phyloP scores from a whole-genome alignment of 2,329 filamentous ascomycete genomes.

The Monosporascus cannonballus region DNA sequence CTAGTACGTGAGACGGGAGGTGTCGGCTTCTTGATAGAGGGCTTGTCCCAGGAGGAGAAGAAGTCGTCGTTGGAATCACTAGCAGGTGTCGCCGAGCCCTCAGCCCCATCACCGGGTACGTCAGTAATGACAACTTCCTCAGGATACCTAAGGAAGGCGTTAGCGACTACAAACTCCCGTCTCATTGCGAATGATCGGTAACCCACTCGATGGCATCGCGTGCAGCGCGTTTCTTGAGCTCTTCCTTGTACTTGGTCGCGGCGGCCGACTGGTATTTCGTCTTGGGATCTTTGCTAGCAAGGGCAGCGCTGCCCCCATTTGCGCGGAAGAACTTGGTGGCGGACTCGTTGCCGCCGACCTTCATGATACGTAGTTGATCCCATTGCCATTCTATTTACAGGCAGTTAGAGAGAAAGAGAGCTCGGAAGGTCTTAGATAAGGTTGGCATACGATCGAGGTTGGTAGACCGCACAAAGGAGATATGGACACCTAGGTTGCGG shows the following conservation, averaged over 20 bases:
- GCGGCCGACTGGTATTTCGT: conserved; percentile 92
- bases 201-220: conserved; percentile 78
- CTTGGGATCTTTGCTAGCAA: conserved; percentile 94
- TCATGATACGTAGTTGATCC: conserved; percentile 96
- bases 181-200: conserved; percentile 6
- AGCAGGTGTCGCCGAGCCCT: conserved; percentile 69
- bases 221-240: conserved; percentile 79
- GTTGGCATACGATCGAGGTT: conserved; percentile 86
- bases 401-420: conserved; percentile 14
- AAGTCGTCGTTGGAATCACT: conserved; percentile 86
- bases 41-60: conserved; percentile 99
- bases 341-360: conserved; percentile 96
- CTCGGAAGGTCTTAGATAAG: neutral
- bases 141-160: conserved; percentile 56
- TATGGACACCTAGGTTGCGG: conserved; percentile 95
- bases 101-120: conserved; percentile 49
- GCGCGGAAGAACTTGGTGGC: conserved; percentile 98
- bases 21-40: conserved; percentile 90
- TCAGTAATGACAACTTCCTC: conserved; percentile 82
- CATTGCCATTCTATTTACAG: conserved; percentile 79
- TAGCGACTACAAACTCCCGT: neutral
- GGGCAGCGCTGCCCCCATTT: conserved; percentile 86
- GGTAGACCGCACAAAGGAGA: conserved; percentile 97
- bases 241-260: conserved; percentile 97
- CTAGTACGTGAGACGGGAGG: conserved; percentile 86